Base-by-base conservation (phyloP, 352 stramenopile species). In the Elongisporangium anandrum region DNA sequence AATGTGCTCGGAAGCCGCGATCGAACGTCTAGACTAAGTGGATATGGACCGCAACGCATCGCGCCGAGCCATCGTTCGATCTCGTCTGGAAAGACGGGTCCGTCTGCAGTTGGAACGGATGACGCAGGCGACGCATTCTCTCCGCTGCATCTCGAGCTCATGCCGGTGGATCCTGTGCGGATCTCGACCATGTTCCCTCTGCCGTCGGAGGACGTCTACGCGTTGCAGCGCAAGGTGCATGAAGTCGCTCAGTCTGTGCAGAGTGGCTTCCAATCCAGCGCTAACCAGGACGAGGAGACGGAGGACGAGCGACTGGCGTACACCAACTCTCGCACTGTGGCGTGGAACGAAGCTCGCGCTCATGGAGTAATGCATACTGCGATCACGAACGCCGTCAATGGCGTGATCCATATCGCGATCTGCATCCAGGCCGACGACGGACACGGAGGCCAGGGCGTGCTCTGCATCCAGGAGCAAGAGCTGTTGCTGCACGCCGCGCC, bases 171-270 rank as follows among this genome's bases (percentile, higher is more conserved):
- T 4, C 80, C 83, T 5, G 63, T 79, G 19, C 83, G 73, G 22
- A 88, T 92, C 52, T 85, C 80, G 5, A 88, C 81, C 0, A 75
- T 92, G 7, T 92, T 92, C 56, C 83, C 82, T n/a, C 39, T 92
- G 19, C 82, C 82, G 17, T 87, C 78, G 1, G 79, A 88, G 54
- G 82, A 92, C 50, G 73, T 86, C 2, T 89, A 87, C 22, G 80
- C 77, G 2, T 59, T 85, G n/a, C 82, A 92, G 41, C 78, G 80
- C 16, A 89, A 90, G 63, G 75, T 90, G 9, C 81, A 88, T 60
- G 81, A 90, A 49, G 81, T 90, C 5, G 81, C 81, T 0, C 76
- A 88, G 51, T 81, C 83, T 17, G 81, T 90, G 12, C 76, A 87
- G 34, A 86, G 76, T 29, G 81, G 81, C 0, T 90, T 90, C 60